Percentiles rank a stretch among this genome's conserved stretches.
phyloP scores from a whole-genome alignment of 257 asterid species.

The Misopates orontium region DNA sequence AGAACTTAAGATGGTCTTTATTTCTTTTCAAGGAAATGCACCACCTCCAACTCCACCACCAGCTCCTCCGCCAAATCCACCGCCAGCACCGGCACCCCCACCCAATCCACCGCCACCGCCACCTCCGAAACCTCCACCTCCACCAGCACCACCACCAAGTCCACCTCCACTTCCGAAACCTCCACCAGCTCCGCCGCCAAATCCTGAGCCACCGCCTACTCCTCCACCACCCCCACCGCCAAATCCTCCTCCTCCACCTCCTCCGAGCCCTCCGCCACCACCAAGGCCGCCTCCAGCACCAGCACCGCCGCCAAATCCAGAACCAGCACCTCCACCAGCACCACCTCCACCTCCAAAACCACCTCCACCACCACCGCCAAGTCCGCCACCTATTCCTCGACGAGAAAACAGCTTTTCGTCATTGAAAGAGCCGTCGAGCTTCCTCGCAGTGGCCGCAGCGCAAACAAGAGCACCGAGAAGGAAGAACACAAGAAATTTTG shows the following conservation, averaged over 20 bases:
- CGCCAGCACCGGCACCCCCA: slow-evolving; percentile 4
- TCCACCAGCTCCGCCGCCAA: slow-evolving; percentile 27
- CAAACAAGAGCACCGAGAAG: slow-evolving; percentile 24
- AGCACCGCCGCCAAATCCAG: neutral
- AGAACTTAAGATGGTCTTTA: too few relatives aligned
- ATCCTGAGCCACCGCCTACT: slow-evolving; percentile 19
- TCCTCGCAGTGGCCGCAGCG: slow-evolving; percentile 18
- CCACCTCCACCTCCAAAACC: too few relatives aligned
- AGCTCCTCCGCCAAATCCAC: slow-evolving; percentile 14
- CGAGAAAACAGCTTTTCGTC: slow-evolving; percentile 13
- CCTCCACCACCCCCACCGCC: slow-evolving; percentile 19
- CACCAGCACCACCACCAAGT: slow-evolving; percentile 6
- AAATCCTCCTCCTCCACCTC: slow-evolving; percentile 1
- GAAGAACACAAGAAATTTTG: slow-evolving; percentile 16
- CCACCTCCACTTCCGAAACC: slow-evolving; percentile 18
- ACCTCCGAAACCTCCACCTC: neutral
- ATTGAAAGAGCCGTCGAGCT: slow-evolving; percentile 14
- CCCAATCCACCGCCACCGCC: slow-evolving; percentile 13
- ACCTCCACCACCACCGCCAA: too few relatives aligned
- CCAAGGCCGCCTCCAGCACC: slow-evolving; percentile 19
- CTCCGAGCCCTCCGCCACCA: slow-evolving; percentile 15
- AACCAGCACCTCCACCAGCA: too few relatives aligned
- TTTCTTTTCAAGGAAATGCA: slow-evolving; percentile 13
- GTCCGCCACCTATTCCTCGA: too few relatives aligned
- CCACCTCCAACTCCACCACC: slow-evolving; percentile 26